Conservation (phyloP, 1,284 basidiomycete species). For the Puccinia triticina region DNA sequence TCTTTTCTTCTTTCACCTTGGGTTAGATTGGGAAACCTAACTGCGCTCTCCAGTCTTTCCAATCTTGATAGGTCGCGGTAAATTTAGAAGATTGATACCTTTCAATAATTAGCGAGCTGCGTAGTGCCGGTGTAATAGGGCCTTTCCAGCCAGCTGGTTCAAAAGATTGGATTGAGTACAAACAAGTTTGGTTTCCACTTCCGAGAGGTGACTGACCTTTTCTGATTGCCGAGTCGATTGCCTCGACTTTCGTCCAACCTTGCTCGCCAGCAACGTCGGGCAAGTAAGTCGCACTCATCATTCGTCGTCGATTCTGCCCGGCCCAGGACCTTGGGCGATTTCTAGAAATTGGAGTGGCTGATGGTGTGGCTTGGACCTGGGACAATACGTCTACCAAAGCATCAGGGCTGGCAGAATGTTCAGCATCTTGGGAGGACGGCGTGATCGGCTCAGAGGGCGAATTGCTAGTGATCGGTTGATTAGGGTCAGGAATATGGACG, state of each 20-base stretch:
- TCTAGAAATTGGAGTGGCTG: constrained; percentile 32
- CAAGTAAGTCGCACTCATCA: constrained; percentile 87
- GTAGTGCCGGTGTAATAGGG: constrained; percentile 77
- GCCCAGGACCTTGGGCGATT: constrained; percentile 56
- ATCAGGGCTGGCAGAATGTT: neutral
- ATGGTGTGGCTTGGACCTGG: neutral
- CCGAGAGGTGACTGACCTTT: constrained; percentile 73
- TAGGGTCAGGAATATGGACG: constrained; percentile 80
- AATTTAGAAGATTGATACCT: constrained; percentile 83
- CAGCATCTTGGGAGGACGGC: constrained; percentile 66
- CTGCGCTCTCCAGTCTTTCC: constrained; percentile 54
- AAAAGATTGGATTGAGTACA: constrained; percentile 3
- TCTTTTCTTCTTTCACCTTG: neutral
- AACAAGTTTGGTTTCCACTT: neutral
- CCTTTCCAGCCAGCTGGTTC: constrained; percentile 65
- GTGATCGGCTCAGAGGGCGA: constrained; percentile 65
- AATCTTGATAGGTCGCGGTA: constrained; percentile 75
- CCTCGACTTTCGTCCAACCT: constrained; percentile 86
- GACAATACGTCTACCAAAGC: constrained; percentile 28
- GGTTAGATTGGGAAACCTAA: constrained; percentile 38
- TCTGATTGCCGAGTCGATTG: constrained; percentile 83
- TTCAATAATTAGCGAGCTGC: constrained; percentile 74
- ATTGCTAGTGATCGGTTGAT: constrained; percentile 65
- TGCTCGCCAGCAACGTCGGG: constrained; percentile 90
- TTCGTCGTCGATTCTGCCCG: constrained; percentile 64